Conservation (phyloP, 495 filamentous ascomycete genomes). For the Filosporella fistucella region DNA sequence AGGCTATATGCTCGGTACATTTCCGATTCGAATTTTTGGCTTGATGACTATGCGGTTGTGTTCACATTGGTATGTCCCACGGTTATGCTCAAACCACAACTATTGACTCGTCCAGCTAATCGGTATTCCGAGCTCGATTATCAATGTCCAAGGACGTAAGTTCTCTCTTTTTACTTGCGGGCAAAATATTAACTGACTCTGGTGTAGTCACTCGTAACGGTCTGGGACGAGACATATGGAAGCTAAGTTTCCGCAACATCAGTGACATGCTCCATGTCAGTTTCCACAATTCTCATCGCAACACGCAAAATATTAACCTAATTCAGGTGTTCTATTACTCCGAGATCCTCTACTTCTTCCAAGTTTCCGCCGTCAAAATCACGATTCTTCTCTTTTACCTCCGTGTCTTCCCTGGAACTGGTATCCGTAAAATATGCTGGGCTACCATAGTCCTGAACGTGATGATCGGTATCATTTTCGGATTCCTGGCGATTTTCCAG, state of each 20-base stretch:
- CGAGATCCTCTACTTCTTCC: constrained; percentile 27
- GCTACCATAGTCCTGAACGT: constrained; percentile 33
- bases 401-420: constrained; percentile 29
- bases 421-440: constrained; percentile 27
- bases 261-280: no score
- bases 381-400: constrained; percentile 36
- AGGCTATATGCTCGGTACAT: constrained; percentile 16
- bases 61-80: constrained; percentile 4
- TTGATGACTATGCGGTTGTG: constrained; percentile 19
- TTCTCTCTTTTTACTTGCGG: no score
- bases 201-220: constrained; percentile 23
- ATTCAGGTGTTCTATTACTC: constrained; percentile 20
- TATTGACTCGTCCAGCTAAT: no score
- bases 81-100: no score
- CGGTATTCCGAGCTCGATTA: constrained; percentile 13
- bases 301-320: constrained; percentile 23
- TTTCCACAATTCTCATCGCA: no score
- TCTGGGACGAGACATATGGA: constrained; percentile 32
- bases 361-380: constrained; percentile 30
- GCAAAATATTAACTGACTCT: not conserved
- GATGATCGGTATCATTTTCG: constrained; percentile 32
- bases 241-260: constrained; percentile 18
- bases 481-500: constrained; percentile 36
- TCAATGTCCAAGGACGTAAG: constrained; percentile 15
- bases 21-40: constrained; percentile 1